phyloP scores from a whole-genome alignment of 2,329 filamentous ascomycete species.

The Thielaviopsis euricoi region DNA sequence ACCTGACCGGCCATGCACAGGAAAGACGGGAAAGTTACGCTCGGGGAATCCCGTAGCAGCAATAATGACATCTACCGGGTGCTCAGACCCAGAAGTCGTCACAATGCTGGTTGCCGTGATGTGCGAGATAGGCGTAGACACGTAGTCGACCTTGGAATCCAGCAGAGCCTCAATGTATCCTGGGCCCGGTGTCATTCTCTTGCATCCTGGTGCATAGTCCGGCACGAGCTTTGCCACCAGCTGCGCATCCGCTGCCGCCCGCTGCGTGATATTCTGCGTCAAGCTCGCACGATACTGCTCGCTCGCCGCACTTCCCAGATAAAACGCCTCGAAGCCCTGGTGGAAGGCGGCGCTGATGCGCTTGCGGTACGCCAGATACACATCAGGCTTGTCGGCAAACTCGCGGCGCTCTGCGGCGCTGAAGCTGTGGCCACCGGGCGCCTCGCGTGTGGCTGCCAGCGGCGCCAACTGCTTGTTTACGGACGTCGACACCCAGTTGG shows the following conservation, averaged over 20 bases:
- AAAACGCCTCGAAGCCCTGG: constrained; percentile 25
- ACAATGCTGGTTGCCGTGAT: constrained; percentile 44
- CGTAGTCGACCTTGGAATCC: constrained; percentile 43
- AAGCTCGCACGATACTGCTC: constrained; percentile 24
- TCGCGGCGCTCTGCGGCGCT: constrained; percentile 22
- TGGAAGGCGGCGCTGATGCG: constrained; percentile 27
- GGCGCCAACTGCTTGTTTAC: constrained; percentile 17
- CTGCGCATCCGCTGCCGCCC: constrained; percentile 25
- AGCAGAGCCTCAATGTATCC: constrained; percentile 50
- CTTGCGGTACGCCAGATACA: constrained; percentile 26
- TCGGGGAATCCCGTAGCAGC: constrained; percentile 35
- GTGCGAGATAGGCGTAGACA: constrained; percentile 36
- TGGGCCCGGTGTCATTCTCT: constrained; percentile 47
- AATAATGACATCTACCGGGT: constrained; percentile 47
- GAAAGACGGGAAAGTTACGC: constrained; percentile 22
- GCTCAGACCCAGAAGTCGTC: constrained; percentile 36
- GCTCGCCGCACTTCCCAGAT: constrained; percentile 23
- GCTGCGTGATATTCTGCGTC: constrained; percentile 25
- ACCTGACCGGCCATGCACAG: constrained; percentile 19
- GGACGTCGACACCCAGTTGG: constrained; percentile 18
- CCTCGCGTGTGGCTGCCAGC: constrained; percentile 7
- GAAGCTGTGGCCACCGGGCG: constrained; percentile 14
- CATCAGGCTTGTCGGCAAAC: constrained; percentile 24
- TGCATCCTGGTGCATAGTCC: constrained; percentile 46
- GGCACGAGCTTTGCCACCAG: constrained; percentile 19